These are phyloP conservation scores for Calonectria crousiana DNA, from an alignment of 2,329 filamentous ascomycete genomes.

Conservation along the genomic window DNA sequence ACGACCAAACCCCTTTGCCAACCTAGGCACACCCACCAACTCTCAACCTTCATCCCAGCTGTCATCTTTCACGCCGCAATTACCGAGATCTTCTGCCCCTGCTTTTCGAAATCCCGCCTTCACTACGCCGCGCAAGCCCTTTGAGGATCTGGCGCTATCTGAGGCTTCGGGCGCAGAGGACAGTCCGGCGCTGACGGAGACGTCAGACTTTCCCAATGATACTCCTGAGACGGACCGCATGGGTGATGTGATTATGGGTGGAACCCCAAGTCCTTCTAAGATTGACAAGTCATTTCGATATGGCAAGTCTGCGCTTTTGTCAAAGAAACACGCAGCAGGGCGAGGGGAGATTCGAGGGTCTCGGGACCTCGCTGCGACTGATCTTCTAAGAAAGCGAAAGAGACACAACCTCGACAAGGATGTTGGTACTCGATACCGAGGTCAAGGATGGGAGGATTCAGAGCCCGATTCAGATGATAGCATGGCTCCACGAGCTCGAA, in stretches of 20 bases:
- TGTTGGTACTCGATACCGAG: conserved; percentile 62
- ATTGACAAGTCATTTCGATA: conserved; percentile 61
- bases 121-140: conserved; percentile 70
- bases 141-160: conserved; percentile 65
- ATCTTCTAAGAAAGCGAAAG: conserved; percentile 67
- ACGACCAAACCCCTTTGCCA: conserved; percentile 52
- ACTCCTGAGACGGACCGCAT: conserved; percentile 65
- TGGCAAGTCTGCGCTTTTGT: conserved; percentile 52
- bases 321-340: conserved; percentile 63
- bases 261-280: conserved; percentile 60
- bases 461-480: conserved; percentile 63
- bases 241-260: conserved; percentile 56
- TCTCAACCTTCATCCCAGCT: conserved; percentile 54
- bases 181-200: conserved; percentile 70
- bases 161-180: conserved; percentile 70
- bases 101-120: conserved; percentile 74
- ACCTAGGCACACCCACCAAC: conserved; percentile 55
- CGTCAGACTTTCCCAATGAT: conserved; percentile 64
- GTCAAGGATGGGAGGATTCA: conserved; percentile 57
- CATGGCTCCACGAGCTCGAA: conserved; percentile 34
- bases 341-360: conserved; percentile 73
- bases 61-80: conserved; percentile 60
- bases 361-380: conserved; percentile 51
- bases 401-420: conserved; percentile 64
- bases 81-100: conserved; percentile 58